Conservation (phyloP, 2,329 filamentous ascomycete genomes). For the Phyllosticta citribraziliensis region DNA sequence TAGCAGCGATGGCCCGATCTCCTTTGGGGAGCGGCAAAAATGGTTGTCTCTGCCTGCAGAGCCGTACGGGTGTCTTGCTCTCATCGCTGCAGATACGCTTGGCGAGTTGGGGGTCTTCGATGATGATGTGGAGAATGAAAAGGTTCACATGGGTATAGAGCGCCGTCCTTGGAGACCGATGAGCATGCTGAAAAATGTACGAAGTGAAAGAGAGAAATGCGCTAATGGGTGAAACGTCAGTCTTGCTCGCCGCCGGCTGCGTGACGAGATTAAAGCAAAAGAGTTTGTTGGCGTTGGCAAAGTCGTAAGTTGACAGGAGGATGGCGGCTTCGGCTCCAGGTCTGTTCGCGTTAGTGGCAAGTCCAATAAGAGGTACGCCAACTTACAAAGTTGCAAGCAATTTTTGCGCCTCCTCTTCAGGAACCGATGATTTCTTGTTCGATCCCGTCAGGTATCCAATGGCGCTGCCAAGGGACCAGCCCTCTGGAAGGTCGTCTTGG, state of each 20-base stretch:
- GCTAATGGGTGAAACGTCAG: conserved; percentile 63
- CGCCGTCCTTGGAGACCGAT: conserved; percentile 67
- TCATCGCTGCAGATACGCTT: conserved; percentile 79
- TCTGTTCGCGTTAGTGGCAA: conserved; percentile 35
- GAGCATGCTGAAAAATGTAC: conserved; percentile 87
- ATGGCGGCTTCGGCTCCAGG: conserved; percentile 71
- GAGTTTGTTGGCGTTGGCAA: conserved; percentile 86
- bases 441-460: conserved; percentile 66
- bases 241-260: conserved; percentile 48
- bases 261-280: conserved; percentile 81
- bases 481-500: conserved; percentile 81
- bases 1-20: conserved; percentile 63
- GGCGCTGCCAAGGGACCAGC: conserved; percentile 75
- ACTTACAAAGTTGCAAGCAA: conserved; percentile 51
- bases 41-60: conserved; percentile 83
- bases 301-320: conserved; percentile 82
- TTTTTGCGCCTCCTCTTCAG: conserved; percentile 72
- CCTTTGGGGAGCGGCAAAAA: conserved; percentile 65
- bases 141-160: conserved; percentile 79
- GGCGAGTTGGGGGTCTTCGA: conserved; percentile 74
- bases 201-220: conserved; percentile 81
- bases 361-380: neutral
- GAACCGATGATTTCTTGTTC: conserved; percentile 33
- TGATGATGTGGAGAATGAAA: conserved; percentile 72
- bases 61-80: conserved; percentile 60